Base-by-base conservation (phyloP, 768 basidiomycete species). In the Hypholoma sublateritium region DNA sequence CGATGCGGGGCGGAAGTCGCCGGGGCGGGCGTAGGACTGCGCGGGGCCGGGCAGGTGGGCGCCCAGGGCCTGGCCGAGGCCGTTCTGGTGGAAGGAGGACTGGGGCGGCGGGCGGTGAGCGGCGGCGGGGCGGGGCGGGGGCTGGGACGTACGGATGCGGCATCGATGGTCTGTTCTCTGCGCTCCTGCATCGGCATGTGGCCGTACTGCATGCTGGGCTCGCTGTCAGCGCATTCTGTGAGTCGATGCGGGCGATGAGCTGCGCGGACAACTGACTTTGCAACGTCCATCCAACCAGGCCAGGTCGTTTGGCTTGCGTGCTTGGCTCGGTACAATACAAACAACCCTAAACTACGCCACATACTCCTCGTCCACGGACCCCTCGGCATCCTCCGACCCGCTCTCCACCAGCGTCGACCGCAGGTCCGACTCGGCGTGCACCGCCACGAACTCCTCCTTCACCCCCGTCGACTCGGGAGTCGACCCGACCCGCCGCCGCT, bases 61-160 rank as follows among this genome's bases (percentile, higher is more conserved):
- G 36, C 81, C 84, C 47, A 87, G 73, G 24, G 86, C 86, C 67
- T 86, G 84, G 25, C 82, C 81, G 57, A 87, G 71, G 65, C 83
- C 66, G 59, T 67, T 81, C 77, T 83, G 80, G 73, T 83, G 82
- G 65, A 81, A 83, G 63, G 80, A 73, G 55, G 80, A 77, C 79
- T 47, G 46, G 46, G 46, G 11, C 46, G 46, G 46, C 11, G 22
- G 22, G 46, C n/a, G 25, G 46, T 47, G 8, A 52, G 58, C 54
- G 66, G 47, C 35, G 55, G 55, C 44, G 52, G 56, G 66, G 32
- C 9, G 48, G 47, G 55, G 68, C 53, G 62, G 68, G 65, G 65
- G 57, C 65, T 32, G 56, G 69, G 63, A 70, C 83, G 70, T 72
- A 86, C 85, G 68, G 84, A 83, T 73, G 81, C 81, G 73, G 73